phyloP scores from a whole-genome alignment of 495 filamentous ascomycete species.

The Talaromyces trachyspermus region DNA sequence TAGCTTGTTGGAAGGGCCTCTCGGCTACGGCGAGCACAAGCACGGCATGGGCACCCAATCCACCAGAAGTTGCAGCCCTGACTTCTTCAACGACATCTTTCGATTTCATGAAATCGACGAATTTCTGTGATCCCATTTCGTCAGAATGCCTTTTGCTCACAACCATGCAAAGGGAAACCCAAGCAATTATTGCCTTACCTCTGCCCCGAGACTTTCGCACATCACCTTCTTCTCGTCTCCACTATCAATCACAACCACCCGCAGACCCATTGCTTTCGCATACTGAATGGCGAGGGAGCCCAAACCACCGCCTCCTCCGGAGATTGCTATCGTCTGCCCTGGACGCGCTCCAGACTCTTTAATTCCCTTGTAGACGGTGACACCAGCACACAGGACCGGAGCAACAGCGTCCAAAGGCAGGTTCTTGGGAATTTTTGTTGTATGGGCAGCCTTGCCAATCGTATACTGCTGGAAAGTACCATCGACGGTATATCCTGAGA shows the following conservation, averaged over 20 bases:
- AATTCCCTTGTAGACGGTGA: conserved; percentile 89
- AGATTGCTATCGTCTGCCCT: conserved; percentile 75
- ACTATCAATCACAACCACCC: conserved; percentile 69
- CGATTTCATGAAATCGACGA: conserved; percentile 68
- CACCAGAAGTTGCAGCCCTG: conserved; percentile 65
- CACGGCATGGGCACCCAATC: conserved; percentile 81
- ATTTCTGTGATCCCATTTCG: conserved; percentile 30
- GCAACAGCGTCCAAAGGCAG: conserved; percentile 68
- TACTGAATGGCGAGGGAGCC: conserved; percentile 80
- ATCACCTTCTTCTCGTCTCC: conserved; percentile 71
- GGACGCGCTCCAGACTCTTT: conserved; percentile 70
- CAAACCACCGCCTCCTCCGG: conserved; percentile 82
- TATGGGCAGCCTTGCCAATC: conserved; percentile 76
- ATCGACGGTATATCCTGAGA: conserved; percentile 88
- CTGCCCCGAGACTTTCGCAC: conserved; percentile 58
- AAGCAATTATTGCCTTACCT: no score
- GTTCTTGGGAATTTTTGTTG: conserved; percentile 70
- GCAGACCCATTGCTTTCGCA: conserved; percentile 81
- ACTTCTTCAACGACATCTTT: conserved; percentile 78
- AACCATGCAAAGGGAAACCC: no score
- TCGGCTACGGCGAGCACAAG: conserved; percentile 77
- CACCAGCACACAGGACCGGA: conserved; percentile 81
- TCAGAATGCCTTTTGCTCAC: no score
- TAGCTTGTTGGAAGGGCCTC: conserved; percentile 90
- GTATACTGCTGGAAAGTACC: conserved; percentile 90